Base-by-base conservation (phyloP, 108 stramenopile species). In the Discostella stelligeroides region DNA sequence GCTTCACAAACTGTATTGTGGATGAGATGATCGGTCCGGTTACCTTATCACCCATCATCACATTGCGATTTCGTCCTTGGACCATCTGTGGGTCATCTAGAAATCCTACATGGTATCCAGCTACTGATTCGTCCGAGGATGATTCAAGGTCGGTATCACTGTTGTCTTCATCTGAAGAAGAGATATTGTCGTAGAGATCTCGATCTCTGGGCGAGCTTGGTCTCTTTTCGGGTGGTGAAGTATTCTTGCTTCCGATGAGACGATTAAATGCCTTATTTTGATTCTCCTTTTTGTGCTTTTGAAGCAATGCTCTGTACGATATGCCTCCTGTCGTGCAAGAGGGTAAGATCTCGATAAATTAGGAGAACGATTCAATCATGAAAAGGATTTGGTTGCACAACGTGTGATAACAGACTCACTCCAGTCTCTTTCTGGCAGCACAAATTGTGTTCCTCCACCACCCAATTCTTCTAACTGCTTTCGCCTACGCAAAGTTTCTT, bases 81-180 rank as follows among this genome's bases (percentile, higher is more conserved):
- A 83, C 81, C 85, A 95, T 87, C 20, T 90, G 81, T 2, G 96
- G 96, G 56, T 97, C 96, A 67, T 97, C 96, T 15, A 94, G 54
- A 55, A 88, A 75, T 24, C 88, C 85, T 7, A 84, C 84, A 6
- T 68, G 54, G 60, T 40, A 68, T 70, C 70, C 65, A 4, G 66
- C 65, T 45, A 50, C 71, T 28, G 71, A 72, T 18, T 68, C 72
- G 28, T 67, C 72, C 38, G 65, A 66, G 15, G 70, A 75, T 0
- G 73, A 75, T 5, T 29, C 42, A 40, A 53, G 41, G 17, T 28
- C 21, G 41, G 38, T 13, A 38, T 70, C 60, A 0, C 12, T 17
- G 13, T 76, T 69, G 28, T 64, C 63, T 21, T 60, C 69, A 18
- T 46, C 69, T 18, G 64, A 70, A 4, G 66, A 56, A n/a, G 34